Evolutionary conservation across 2,329 filamentous ascomycete species (phyloP).

Genomic region (Fonsecaea pedrosoi): DNA sequence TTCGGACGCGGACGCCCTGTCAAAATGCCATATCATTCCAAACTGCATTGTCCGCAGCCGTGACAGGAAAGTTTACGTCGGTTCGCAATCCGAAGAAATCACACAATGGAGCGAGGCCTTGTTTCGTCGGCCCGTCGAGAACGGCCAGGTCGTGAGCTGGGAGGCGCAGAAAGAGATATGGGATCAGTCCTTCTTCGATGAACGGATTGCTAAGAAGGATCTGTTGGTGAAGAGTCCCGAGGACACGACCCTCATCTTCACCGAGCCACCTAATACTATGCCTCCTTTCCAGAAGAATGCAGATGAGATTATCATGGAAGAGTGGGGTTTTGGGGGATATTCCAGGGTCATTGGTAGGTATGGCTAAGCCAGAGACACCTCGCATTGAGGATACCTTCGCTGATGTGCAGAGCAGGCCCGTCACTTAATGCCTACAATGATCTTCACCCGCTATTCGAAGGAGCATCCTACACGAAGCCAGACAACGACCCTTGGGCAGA

Average conservation of each 20-base stretch:
- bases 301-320: conserved; percentile 96
- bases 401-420: conserved; percentile 60
- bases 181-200: conserved; percentile 84
- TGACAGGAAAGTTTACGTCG: conserved; percentile 78
- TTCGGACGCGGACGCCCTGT: conserved; percentile 50
- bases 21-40: conserved; percentile 72
- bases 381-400: background rate
- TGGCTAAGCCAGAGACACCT: conserved; percentile 8
- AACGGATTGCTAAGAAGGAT: conserved; percentile 65
- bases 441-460: conserved; percentile 71
- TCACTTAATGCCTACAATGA: conserved; percentile 84
- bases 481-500: conserved; percentile 45
- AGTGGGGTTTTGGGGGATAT: conserved; percentile 91
- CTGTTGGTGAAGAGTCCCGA: conserved; percentile 64
- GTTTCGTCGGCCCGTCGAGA: conserved; percentile 89
- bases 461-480: conserved; percentile 53
- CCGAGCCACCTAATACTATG: conserved; percentile 84
- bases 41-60: conserved; percentile 89
- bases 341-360: conserved; percentile 73
- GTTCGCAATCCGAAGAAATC: conserved; percentile 77
- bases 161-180: conserved; percentile 94
- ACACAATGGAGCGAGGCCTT: conserved; percentile 87
- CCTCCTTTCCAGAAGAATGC: conserved; percentile 83
- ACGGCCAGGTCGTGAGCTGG: conserved; percentile 95
- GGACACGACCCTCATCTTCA: conserved; percentile 82